Evolutionary conservation across 306 rosid species (phyloP).

Genomic region (Rubus idaeus): DNA sequence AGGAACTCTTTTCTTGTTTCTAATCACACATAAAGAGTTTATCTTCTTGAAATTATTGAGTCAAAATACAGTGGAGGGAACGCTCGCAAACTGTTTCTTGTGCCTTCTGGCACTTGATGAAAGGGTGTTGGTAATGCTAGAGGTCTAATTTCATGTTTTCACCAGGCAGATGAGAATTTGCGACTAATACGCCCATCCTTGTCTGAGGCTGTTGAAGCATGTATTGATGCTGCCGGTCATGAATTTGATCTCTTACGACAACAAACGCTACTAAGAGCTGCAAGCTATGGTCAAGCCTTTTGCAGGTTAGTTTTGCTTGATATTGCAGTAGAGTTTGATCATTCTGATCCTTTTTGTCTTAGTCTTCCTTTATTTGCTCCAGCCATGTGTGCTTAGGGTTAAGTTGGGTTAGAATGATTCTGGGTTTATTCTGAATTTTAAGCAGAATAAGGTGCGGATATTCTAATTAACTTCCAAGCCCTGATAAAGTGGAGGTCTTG

Average conservation of each 20-base stretch:
- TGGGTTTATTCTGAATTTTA: neutral
- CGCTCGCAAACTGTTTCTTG: too few relatives aligned
- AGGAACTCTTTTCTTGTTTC: slow-evolving; percentile 11
- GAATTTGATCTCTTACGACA: slow-evolving; percentile 89
- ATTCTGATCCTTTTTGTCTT: neutral
- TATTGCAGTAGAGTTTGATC: slow-evolving; percentile 19
- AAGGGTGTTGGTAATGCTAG: neutral
- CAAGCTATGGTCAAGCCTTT: slow-evolving; percentile 98
- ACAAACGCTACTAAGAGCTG: slow-evolving; percentile 81
- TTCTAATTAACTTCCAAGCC: neutral
- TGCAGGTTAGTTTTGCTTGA: slow-evolving; percentile 65
- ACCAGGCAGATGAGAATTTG: slow-evolving; percentile 98
- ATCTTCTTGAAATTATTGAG: neutral
- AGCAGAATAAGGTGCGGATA: neutral
- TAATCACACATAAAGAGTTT: neutral
- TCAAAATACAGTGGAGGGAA: too few relatives aligned
- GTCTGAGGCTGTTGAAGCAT: slow-evolving; percentile 96
- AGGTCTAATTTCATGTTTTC: slow-evolving; percentile 27
- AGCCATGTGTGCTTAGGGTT: neutral
- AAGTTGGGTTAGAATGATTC: neutral
- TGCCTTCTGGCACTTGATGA: too few relatives aligned
- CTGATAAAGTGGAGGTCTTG: neutral
- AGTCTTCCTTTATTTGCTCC: neutral
- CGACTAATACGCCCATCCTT: slow-evolving; percentile 79
- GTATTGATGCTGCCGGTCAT: slow-evolving; percentile 92